A percentile compares a stretch with the other conserved stretches of the same genome.
Conservation (phyloP, 1,284 basidiomycete genomes). For the Papiliotrema flavescens region DNA sequence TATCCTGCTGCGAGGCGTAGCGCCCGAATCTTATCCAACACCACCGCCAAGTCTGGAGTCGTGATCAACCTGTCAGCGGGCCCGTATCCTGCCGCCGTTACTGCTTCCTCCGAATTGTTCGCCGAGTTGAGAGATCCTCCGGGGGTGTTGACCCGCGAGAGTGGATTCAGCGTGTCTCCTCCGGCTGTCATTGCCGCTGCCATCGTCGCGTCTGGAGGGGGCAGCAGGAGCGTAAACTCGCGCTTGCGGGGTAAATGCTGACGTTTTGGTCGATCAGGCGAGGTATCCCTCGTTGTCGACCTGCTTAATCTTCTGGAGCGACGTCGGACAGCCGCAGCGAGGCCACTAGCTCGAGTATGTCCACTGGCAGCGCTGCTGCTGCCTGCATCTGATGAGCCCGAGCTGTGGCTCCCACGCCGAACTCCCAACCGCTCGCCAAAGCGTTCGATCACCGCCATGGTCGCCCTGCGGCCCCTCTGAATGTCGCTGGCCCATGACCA, state of each 20-base stretch:
- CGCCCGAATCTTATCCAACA: constrained; percentile 58
- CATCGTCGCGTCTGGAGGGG: constrained; percentile 4
- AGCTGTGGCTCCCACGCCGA: constrained; percentile 24
- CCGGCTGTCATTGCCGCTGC: too few species aligned
- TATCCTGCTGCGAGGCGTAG: constrained; percentile 43
- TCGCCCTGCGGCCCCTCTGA: constrained; percentile 33
- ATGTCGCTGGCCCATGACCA: constrained; percentile 39
- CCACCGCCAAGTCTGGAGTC: constrained; percentile 59
- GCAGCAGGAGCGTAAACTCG: constrained; percentile 57
- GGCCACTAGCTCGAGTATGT: constrained; percentile 10
- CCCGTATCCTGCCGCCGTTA: too few species aligned
- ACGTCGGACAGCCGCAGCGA: constrained; percentile 1
- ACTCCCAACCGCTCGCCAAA: constrained; percentile 44
- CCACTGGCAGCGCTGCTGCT: constrained; percentile 9
- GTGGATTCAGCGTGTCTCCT: neutral
- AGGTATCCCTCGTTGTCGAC: constrained; percentile 16
- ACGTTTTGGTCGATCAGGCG: constrained; percentile 30
- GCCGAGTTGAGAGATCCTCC: constrained; percentile 9
- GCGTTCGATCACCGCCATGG: constrained; percentile 38
- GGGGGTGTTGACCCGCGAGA: constrained; percentile 5
- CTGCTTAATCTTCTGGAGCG: constrained; percentile 18
- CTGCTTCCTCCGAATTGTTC: too few species aligned
- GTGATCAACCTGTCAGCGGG: constrained; percentile 51
- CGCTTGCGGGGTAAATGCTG: constrained; percentile 46
- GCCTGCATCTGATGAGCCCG: too few species aligned